Conservation (phyloP, 2,329 filamentous ascomycete species). For the Botrytis hyacinthi region DNA sequence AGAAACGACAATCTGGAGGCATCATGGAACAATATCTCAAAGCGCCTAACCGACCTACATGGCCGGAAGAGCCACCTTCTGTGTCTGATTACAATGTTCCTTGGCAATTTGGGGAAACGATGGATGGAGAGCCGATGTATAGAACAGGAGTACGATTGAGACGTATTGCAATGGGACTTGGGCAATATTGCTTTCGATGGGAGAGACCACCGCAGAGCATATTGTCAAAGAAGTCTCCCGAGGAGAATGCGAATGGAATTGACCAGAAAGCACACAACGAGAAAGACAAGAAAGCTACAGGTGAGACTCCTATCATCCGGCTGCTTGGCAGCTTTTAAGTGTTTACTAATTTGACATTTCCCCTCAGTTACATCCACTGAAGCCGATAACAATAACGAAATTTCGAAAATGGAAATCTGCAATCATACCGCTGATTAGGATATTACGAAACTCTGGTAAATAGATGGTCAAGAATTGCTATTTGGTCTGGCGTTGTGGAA, state of each 20-base stretch:
- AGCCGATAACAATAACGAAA: neutral
- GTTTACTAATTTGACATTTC: neutral
- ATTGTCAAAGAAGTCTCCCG: neutral
- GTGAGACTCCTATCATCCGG: neutral
- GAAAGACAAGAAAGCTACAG: neutral
- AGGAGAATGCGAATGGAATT: too few species aligned
- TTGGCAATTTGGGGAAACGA: rapidly evolving
- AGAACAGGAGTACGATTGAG: neutral
- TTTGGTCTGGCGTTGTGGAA: neutral
- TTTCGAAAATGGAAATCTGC: neutral
- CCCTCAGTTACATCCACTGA: neutral
- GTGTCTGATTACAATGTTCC: neutral
- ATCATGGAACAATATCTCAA: neutral
- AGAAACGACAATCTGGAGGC: neutral
- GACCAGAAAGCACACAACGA: neutral
- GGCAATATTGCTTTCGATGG: conserved; percentile 5
- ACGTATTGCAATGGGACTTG: neutral
- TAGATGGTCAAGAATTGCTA: neutral
- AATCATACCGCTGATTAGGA: neutral
- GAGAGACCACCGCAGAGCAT: neutral
- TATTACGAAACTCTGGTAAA: neutral
- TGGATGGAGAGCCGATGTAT: neutral
- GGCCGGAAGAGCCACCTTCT: neutral
- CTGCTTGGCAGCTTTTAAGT: neutral
- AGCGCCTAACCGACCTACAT: neutral